A percentile compares a stretch with the other conserved stretches of the same genome.
Evolutionary conservation across 495 filamentous ascomycete species (phyloP).

Genomic region (Sphaerosporella brunnea): DNA sequence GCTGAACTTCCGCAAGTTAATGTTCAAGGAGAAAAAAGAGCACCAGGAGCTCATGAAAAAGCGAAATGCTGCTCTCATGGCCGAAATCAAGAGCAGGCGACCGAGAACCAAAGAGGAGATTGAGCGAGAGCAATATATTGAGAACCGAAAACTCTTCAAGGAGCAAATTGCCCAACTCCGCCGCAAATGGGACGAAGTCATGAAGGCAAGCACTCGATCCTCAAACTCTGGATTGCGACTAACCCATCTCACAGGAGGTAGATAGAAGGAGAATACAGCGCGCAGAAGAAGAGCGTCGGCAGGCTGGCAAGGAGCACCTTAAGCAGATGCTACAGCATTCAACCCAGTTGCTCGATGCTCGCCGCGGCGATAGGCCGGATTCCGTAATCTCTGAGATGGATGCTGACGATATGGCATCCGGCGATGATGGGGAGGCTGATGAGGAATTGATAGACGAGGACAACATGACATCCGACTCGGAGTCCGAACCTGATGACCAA

Average conservation of each 20-base stretch:
- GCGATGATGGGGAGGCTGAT: constrained; percentile 39
- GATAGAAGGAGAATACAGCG: constrained; percentile 18
- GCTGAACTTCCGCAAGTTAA: constrained; percentile 55
- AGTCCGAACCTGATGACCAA: constrained; percentile 34
- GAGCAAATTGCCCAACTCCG: constrained; percentile 23
- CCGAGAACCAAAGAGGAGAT: constrained; percentile 56
- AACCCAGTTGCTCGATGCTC: constrained; percentile 23
- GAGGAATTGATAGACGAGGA: constrained; percentile 31
- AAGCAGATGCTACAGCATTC: constrained; percentile 26
- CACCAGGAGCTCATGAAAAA: constrained; percentile 52
- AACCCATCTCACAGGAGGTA: constrained; percentile 16
- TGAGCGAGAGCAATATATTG: constrained; percentile 35
- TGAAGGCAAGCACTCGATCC: constrained; percentile 15
- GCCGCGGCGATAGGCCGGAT: constrained; percentile 15
- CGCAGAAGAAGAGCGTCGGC: constrained; percentile 23
- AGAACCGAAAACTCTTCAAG: constrained; percentile 23
- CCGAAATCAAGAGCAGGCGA: constrained; percentile 31
- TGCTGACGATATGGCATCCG: constrained; percentile 30
- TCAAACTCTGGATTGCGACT: constrained; percentile 1
- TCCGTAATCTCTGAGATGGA: constrained; percentile 21
- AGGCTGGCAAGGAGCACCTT: constrained; percentile 24
- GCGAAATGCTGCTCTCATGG: constrained; percentile 34
- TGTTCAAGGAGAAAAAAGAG: constrained; percentile 55
- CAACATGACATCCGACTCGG: constrained; percentile 33
- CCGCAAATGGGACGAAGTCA: constrained; percentile 26